Conservation (phyloP, 345 rosid species). For the Lepidium didymum region DNA sequence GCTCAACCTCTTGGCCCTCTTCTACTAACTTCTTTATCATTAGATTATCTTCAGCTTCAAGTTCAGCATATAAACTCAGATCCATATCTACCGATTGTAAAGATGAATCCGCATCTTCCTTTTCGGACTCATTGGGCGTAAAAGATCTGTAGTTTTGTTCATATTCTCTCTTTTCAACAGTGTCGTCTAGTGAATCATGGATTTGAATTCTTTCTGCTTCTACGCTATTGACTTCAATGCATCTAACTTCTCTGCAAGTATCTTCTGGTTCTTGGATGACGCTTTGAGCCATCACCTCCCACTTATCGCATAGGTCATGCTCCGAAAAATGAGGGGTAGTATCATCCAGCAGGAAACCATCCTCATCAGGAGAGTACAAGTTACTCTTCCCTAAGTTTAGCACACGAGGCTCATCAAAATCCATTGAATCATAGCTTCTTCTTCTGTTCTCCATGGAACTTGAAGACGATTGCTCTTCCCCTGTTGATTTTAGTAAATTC, state of each 20-base stretch:
- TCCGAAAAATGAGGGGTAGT: slow-evolving; percentile 38
- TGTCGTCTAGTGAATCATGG: slow-evolving; percentile 4
- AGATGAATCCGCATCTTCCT: neutral
- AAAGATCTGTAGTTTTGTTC: neutral
- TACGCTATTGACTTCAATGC: slow-evolving; percentile 32
- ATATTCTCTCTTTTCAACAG: slow-evolving; percentile 12
- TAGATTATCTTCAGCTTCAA: neutral
- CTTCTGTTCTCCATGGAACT: slow-evolving; percentile 32
- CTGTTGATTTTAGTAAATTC: slow-evolving; percentile 41
- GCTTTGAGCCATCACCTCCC: slow-evolving; percentile 41
- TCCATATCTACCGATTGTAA: neutral
- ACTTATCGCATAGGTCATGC: slow-evolving; percentile 30
- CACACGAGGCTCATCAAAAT: slow-evolving; percentile 16
- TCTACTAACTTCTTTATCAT: neutral
- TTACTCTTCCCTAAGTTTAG: slow-evolving; percentile 24
- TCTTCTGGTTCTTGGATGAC: slow-evolving; percentile 32
- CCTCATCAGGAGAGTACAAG: slow-evolving; percentile 37
- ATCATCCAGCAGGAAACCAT: slow-evolving; percentile 50
- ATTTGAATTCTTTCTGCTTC: slow-evolving; percentile 6
- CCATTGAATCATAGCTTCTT: slow-evolving; percentile 15
- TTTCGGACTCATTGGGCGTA: neutral
- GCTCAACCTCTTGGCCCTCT: neutral
- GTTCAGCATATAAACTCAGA: neutral
- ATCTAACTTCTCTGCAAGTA: slow-evolving; percentile 46
- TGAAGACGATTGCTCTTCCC: slow-evolving; percentile 31